These are phyloP conservation scores for Boletus barrowsii DNA, from an alignment of 768 basidiomycete genomes.

Conservation along the genomic window DNA sequence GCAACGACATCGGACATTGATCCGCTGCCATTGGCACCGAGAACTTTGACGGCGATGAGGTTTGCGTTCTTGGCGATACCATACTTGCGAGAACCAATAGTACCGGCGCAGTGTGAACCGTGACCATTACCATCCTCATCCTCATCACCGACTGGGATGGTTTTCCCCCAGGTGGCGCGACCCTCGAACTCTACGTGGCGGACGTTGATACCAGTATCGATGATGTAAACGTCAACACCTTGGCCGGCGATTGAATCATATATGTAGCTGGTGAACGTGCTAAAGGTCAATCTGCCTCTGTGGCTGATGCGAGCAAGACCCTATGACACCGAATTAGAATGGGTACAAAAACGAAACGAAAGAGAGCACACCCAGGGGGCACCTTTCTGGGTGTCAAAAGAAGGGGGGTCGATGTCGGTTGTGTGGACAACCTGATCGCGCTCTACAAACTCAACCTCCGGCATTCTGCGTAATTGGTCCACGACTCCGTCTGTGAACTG, in stretches of 20 bases:
- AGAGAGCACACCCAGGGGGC: conserved; percentile 76
- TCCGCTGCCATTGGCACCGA: conserved; percentile 93
- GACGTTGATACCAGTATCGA: conserved; percentile 89
- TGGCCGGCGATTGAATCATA: conserved; percentile 74
- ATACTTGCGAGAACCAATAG: conserved; percentile 89
- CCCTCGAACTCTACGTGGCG: conserved; percentile 84
- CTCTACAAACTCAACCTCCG: conserved; percentile 92
- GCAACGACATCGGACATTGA: conserved; percentile 91
- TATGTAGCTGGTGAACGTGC: conserved; percentile 82
- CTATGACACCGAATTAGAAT: conserved; percentile 40
- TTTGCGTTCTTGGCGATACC: conserved; percentile 95
- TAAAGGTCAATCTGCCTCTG: conserved; percentile 66
- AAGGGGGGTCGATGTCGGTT: conserved; percentile 24
- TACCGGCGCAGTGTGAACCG: conserved; percentile 93
- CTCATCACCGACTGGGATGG: conserved; percentile 76
- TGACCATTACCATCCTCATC: conserved; percentile 96
- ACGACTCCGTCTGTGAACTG: conserved; percentile 68
- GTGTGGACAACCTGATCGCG: conserved; percentile 90
- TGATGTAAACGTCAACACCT: conserved; percentile 89
- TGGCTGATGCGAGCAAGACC: conserved; percentile 96
- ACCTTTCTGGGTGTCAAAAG: conserved; percentile 45
- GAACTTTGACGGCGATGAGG: conserved; percentile 87
- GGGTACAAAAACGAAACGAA: background rate
- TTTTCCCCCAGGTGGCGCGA: conserved; percentile 91
- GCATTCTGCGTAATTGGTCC: conserved; percentile 72